Evolutionary conservation across 2,329 filamentous ascomycete species (phyloP), one percentile per base, ranked within the genome.

Genomic region (Davidsoniella eucalypti): DNA sequence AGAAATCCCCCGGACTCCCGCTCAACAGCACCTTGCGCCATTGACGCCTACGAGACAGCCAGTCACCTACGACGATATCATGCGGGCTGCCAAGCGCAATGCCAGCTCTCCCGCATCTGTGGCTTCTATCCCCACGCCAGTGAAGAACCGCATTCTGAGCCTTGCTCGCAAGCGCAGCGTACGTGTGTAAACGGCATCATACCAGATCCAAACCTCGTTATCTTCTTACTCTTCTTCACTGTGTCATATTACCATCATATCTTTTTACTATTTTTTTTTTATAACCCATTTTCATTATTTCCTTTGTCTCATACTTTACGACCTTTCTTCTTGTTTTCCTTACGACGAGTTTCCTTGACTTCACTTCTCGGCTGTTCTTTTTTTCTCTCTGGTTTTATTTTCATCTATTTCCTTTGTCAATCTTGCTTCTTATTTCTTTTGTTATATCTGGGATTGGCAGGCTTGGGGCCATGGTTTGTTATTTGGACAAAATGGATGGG

Each of bases 31-130:
- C n/a, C 46, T 41, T 25, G 44, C 40, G 12, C 50, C 50, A 18
- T 36, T 26, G 7, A 52, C 44, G 38, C 54, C 61, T 53, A 55
- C 58, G 40, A 54, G 59, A 33, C 55, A 54, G 25, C 61, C 70
- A n/a, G 57, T 66, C 26, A 71, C 65, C 5, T 73, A 72, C 59
- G 67, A 69, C 44, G 69, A 73, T 40, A 69, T 73, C 46, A 60
- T 73, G 41, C 62, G 58, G 55, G 60, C 63, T 0, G 65, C 69
- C 37, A 67, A 66, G 58, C 68, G 67, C 58, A 69, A 65, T 52
- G 63, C 64, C 37, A 53, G 52, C 40, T 55, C 55, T n/a, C 56
- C 58, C 4, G 50, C 47, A 7, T 58, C 61, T 8, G 53, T 54
- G 12, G 39, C 47, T 38, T 50, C 51, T 9, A 33, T 56, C 9